These are phyloP conservation scores for Amanita phalloides DNA, from an alignment of 768 basidiomycete genomes.

Conservation along the genomic window DNA sequence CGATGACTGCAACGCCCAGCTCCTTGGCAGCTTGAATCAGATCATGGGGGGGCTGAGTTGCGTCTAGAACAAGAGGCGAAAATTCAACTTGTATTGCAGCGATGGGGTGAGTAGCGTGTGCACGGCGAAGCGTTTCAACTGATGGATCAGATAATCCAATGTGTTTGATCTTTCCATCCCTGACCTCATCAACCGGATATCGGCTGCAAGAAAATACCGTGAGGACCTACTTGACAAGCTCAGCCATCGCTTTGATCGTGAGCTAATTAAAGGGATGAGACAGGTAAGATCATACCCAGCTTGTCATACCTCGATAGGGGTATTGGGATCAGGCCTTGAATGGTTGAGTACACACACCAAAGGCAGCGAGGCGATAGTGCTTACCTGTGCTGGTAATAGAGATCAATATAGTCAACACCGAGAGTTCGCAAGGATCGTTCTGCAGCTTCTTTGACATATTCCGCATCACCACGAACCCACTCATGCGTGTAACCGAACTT, in stretches of 20 bases:
- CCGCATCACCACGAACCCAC: slow-evolving; percentile 21
- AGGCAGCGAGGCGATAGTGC: background rate
- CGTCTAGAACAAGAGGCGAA: slow-evolving; percentile 31
- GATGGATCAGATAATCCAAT: slow-evolving; percentile 44
- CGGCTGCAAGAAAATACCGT: slow-evolving; percentile 11
- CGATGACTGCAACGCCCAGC: slow-evolving; percentile 33
- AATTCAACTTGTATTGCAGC: slow-evolving; percentile 34
- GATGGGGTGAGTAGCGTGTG: slow-evolving; percentile 33
- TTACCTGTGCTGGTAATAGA: slow-evolving; percentile 28
- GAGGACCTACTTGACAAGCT: slow-evolving; percentile 23
- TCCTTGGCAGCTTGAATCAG: slow-evolving; percentile 30
- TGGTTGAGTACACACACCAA: background rate
- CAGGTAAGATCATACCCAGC: background rate
- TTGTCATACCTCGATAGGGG: slow-evolving; percentile 17
- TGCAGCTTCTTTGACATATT: slow-evolving; percentile 23
- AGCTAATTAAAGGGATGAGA: slow-evolving; percentile 8
- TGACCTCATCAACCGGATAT: slow-evolving; percentile 6
- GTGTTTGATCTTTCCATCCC: slow-evolving; percentile 34
- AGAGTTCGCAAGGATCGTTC: slow-evolving; percentile 23
- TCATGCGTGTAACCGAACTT: slow-evolving; percentile 24
- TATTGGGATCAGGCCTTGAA: slow-evolving; percentile 13
- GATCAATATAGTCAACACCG: slow-evolving; percentile 24
- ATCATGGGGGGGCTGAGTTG: slow-evolving; percentile 26
- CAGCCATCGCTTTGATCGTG: slow-evolving; percentile 23
- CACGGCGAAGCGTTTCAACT: slow-evolving; percentile 32